phyloP scores from a whole-genome alignment of 2,329 filamentous ascomycete species.

The Hypoxylon sp. region DNA sequence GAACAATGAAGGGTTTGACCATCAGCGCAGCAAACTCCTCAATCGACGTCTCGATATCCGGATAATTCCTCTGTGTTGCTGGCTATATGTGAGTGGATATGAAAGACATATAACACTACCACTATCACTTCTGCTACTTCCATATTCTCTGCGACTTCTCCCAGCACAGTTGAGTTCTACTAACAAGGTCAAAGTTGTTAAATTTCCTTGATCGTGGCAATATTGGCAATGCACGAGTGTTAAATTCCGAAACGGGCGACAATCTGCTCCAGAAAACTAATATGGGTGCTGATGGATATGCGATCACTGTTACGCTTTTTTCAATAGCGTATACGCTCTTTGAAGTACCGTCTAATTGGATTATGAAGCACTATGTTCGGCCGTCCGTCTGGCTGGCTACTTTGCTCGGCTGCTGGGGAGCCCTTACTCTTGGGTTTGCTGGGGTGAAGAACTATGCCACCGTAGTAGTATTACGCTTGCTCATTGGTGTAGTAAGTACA shows the following conservation, averaged over 20 bases:
- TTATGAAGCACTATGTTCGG: slow-evolving; percentile 71
- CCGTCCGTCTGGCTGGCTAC: slow-evolving; percentile 74
- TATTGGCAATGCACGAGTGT: slow-evolving; percentile 65
- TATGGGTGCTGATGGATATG: slow-evolving; percentile 68
- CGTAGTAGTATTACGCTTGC: slow-evolving; percentile 56
- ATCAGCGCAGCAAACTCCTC: slow-evolving; percentile 42
- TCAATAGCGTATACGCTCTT: slow-evolving; percentile 77
- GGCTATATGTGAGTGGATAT: background rate
- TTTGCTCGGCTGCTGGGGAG: slow-evolving; percentile 68
- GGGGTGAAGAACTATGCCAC: slow-evolving; percentile 47
- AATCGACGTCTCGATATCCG: slow-evolving; percentile 54
- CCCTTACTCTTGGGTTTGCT: slow-evolving; percentile 44
- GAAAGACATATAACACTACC: slow-evolving; percentile 52
- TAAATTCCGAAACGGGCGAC: slow-evolving; percentile 53
- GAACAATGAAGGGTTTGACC: slow-evolving; percentile 35
- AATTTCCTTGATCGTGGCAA: slow-evolving; percentile 70
- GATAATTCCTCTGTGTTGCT: slow-evolving; percentile 59
- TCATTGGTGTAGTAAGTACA: slow-evolving; percentile 63
- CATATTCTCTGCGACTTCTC: background rate
- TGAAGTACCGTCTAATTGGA: slow-evolving; percentile 73
- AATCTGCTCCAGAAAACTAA: slow-evolving; percentile 59
- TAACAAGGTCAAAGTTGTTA: background rate
- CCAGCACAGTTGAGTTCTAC: background rate
- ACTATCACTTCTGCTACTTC: background rate
- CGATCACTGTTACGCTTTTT: slow-evolving; percentile 70